Percentiles rank a stretch among this genome's conserved stretches.
phyloP scores from a whole-genome alignment of 768 basidiomycete species.

The Cubamyces sp. region DNA sequence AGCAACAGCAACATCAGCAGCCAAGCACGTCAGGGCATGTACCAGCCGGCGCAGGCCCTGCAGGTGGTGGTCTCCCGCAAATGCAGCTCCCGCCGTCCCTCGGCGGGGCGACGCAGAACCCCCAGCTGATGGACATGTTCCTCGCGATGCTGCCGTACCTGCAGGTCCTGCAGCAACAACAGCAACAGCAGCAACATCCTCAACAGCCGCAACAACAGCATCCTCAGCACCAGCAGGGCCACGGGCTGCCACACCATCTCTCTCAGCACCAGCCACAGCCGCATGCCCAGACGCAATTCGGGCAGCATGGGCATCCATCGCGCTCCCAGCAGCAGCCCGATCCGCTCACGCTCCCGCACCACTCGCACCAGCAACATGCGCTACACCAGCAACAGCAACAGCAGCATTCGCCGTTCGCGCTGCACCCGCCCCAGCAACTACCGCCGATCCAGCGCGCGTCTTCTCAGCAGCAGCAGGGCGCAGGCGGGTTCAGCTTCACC shows the following conservation, averaged over 20 bases:
- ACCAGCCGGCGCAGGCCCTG: slow-evolving; percentile 7
- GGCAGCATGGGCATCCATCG: slow-evolving; percentile 18
- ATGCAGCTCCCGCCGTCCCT: slow-evolving; percentile 19
- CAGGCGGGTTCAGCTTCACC: slow-evolving; percentile 8
- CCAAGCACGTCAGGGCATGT: slow-evolving; percentile 5
- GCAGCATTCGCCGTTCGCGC: neutral
- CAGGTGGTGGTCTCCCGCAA: slow-evolving; percentile 5
- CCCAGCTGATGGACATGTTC: slow-evolving; percentile 32
- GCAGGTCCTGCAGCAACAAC: slow-evolving; percentile 32
- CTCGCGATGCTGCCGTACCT: slow-evolving; percentile 33
- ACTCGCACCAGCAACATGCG: slow-evolving; percentile 1
- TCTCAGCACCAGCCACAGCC: slow-evolving; percentile 21
- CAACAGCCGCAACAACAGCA: slow-evolving; percentile 14
- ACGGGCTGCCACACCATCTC: slow-evolving; percentile 6
- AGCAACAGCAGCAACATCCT: slow-evolving; percentile 15
- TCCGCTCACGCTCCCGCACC: slow-evolving; percentile 2
- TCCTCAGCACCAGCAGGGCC: slow-evolving; percentile 21
- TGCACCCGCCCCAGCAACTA: slow-evolving; percentile 5
- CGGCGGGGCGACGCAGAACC: slow-evolving; percentile 18
- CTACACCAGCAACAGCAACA: slow-evolving; percentile 1
- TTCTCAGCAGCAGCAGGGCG: slow-evolving; percentile 19
- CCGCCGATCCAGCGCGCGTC: slow-evolving; percentile 10
- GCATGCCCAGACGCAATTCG: neutral
- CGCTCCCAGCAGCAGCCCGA: slow-evolving; percentile 4
- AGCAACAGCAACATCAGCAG: neutral